Evolutionary conservation across 1,139 yeast species (phyloP), one percentile per base, ranked within the genome.

Genomic region (Suzukiozyma palmioleophila): DNA sequence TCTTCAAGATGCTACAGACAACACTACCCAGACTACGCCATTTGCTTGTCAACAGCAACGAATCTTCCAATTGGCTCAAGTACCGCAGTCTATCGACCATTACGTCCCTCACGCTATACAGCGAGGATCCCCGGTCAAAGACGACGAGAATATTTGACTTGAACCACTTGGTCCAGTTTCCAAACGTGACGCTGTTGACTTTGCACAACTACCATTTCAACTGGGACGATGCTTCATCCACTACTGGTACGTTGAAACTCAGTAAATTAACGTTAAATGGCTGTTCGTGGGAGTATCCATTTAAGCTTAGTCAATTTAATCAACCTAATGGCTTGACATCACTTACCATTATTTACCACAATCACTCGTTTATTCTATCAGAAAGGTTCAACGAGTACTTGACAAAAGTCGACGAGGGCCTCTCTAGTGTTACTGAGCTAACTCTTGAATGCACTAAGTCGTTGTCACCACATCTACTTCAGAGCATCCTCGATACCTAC

Each of bases 231-330:
- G 8, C 28, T 9, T 4, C 28, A 26, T 12, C 37, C 3, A 51
- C 26, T 10, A 29, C 12, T n/a, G 16, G 8, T 11, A 25, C 8
- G 22, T 43, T 39, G 33, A 33, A 28, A 31, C 35, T 36, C 37
- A 39, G 45, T 9, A 43, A 42, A 10, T 30, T 69, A 12, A 33
- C 47, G 2, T 49, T 71, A 6, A 43, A 49, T 8, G 60, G 69
- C 46, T 71, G 76, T 50, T 59, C 69, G 1, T 71, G 76, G 76
- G 73, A 65, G 38, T 70, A 66, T 37, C 76, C 76, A 1, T 71
- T 70, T 43, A 49, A 59, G 8, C 46, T 67, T 10, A 46, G 58
- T 3, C 60, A 58, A 36, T 69, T 71, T 49, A 68, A 68, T 40
- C 44, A 40, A 7, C 45, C 49, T 35, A 51, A 58, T 34, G 43